These are phyloP conservation scores for Yamadazyma siamensis DNA, from an alignment of 1,139 yeast genomes.

Conservation along the genomic window DNA sequence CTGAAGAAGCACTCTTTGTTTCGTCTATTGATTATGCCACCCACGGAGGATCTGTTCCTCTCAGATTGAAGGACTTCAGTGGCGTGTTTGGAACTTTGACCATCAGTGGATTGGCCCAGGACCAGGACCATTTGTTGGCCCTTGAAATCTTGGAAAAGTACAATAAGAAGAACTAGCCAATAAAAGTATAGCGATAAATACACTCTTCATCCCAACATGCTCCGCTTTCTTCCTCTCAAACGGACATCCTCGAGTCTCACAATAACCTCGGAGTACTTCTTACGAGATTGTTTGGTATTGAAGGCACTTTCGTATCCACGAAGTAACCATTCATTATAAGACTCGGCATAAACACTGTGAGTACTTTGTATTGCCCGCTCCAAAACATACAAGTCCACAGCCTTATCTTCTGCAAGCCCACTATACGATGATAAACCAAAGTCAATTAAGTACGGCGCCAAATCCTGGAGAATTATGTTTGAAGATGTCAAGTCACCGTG, in stretches of 20 bases:
- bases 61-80: constrained; percentile 41
- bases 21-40: constrained; percentile 49
- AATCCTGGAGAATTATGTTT: constrained; percentile 56
- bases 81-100: constrained; percentile 53
- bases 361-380: constrained; percentile 91
- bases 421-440: constrained; percentile 88
- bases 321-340: constrained; percentile 67
- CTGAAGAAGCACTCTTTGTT: constrained; percentile 40
- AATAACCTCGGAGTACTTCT: constrained; percentile 53
- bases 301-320: constrained; percentile 63
- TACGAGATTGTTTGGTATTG: constrained; percentile 19
- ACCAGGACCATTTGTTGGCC: constrained; percentile 45
- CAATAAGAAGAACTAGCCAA: constrained; percentile 2
- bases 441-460: constrained; percentile 71
- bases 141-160: constrained; percentile 16
- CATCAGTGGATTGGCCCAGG: constrained; percentile 56
- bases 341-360: constrained; percentile 69
- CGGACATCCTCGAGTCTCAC: constrained; percentile 78
- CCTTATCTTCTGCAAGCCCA: constrained; percentile 81
- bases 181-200: background rate
- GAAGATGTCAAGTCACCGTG: constrained; percentile 97
- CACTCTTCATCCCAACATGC: constrained; percentile 52
- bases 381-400: constrained; percentile 90
- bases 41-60: constrained; percentile 65
- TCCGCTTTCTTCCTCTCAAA: constrained; percentile 89